phyloP scores from a whole-genome alignment of 306 rosid species.

The Quercus ilex region DNA sequence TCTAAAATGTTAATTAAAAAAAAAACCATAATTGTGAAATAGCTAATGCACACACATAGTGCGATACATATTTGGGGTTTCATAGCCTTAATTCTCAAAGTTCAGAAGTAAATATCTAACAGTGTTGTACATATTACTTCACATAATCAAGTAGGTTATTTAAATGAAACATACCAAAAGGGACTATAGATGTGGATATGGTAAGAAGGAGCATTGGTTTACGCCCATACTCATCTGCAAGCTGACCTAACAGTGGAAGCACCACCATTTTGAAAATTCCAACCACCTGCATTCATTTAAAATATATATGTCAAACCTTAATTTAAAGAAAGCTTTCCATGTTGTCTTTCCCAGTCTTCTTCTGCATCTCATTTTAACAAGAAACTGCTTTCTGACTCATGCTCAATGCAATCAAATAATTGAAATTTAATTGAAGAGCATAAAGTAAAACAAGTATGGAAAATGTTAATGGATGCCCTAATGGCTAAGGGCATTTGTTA shows the following conservation, averaged over 20 bases:
- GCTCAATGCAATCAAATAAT: too few species aligned
- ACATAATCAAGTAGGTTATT: not conserved
- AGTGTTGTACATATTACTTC: not conserved
- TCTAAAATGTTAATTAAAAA: not conserved
- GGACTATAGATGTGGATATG: too few species aligned
- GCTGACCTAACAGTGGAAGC: conserved; percentile 81
- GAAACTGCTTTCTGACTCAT: not conserved
- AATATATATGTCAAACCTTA: too few species aligned
- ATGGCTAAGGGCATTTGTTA: too few species aligned
- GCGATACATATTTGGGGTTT: not conserved
- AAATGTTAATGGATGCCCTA: too few species aligned
- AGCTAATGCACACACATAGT: not conserved
- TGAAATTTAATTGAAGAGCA: too few species aligned
- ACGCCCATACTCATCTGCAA: conserved; percentile 81
- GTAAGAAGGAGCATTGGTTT: conserved; percentile 64
- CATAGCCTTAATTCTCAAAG: not conserved
- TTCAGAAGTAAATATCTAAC: not conserved
- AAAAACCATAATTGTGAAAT: not conserved
- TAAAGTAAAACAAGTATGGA: too few species aligned
- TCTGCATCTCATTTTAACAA: not conserved
- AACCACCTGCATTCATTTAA: too few species aligned
- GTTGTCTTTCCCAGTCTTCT: too few species aligned
- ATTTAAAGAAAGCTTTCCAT: too few species aligned
- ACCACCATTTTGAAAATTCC: conserved; percentile 19
- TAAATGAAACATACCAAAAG: too few species aligned